Evolutionary conservation across 2,329 filamentous ascomycete species (phyloP), one percentile per base, ranked within the genome.

Genomic region (Colletotrichum tropicicola): DNA sequence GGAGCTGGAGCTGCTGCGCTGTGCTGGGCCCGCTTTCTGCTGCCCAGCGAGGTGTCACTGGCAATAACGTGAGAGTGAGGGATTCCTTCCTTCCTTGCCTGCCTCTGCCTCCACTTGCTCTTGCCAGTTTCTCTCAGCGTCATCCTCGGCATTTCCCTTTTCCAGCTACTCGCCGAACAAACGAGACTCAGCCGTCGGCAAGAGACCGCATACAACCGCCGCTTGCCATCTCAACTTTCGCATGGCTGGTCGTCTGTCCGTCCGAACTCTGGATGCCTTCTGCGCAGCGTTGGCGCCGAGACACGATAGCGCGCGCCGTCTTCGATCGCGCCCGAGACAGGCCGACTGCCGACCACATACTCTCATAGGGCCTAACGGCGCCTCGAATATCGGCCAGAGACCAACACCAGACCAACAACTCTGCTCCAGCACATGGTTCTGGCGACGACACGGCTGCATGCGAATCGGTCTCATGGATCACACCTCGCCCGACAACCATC

Each of bases 111-210:
- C 54, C 54, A 51, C 59, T n/a, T 13, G 13, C 37, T n/a, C n/a
- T 37, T 48, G n/a, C 32, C 27, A 19, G 37, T 17, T 54, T 28
- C 30, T 15, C 12, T 35, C 32, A 15, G 32, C 32, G n/a, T 35
- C 10, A n/a, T 47, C 30, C 41, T 53, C 54, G 60, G 56, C 56
- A 25, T 53, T 25, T 30, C 30, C 47, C 43, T 47, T 52, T 59
- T 64, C n/a, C n/a, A n/a, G n/a, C n/a, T n/a, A n/a, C 56, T 59
- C 41, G 19, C 56, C 61, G 56, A 65, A 13, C 32, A 43, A 43
- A 47, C 30, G 8, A n/a, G 15, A 19, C 41, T 30, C 23, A 32
- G 10, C 15, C 43, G 41, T 35, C 13, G 47, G 41, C 12, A 8
- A 17, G 5, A 9, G 17, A 21, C 15, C 43, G 15, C 21, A n/a